A percentile compares a stretch with the other conserved stretches of the same genome.
Conservation (phyloP, 768 basidiomycete species). For the Phlebiopsis flavidoalba region DNA sequence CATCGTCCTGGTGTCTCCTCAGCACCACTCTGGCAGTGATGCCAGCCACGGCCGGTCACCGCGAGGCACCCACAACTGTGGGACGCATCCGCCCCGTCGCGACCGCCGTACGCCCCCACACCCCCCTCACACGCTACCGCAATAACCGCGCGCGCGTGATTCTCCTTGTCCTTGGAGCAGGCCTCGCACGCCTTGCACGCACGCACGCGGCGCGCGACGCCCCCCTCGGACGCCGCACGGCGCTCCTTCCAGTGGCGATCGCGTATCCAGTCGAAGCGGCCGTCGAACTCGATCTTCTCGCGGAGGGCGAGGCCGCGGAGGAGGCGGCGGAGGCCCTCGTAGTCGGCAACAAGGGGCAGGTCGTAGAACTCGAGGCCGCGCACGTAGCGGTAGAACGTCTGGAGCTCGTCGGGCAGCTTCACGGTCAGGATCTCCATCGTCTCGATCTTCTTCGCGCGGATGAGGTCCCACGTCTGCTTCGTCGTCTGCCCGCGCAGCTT, state of each 20-base stretch:
- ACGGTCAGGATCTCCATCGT: slow-evolving; percentile 64
- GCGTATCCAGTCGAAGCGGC: slow-evolving; percentile 25
- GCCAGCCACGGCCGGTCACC: neutral
- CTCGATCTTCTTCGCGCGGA: slow-evolving; percentile 66
- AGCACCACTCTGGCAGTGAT: neutral
- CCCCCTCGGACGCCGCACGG: slow-evolving; percentile 1
- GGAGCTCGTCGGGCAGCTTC: slow-evolving; percentile 77
- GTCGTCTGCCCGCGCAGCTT: slow-evolving; percentile 62
- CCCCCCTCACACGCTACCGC: slow-evolving; percentile 2
- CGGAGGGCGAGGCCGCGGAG: slow-evolving; percentile 45
- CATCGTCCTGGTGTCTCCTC: neutral
- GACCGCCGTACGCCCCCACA: neutral
- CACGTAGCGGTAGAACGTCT: slow-evolving; percentile 72
- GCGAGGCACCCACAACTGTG: neutral
- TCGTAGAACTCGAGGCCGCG: slow-evolving; percentile 84
- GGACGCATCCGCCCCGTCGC: neutral
- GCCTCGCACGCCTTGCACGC: slow-evolving; percentile 21
- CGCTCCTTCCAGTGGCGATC: slow-evolving; percentile 14
- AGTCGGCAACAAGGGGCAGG: slow-evolving; percentile 82
- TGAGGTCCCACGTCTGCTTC: slow-evolving; percentile 70
- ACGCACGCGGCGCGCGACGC: slow-evolving; percentile 14
- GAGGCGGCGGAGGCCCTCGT: slow-evolving; percentile 71
- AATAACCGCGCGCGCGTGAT: neutral
- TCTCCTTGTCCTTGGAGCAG: slow-evolving; percentile 11
- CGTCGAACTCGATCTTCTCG: slow-evolving; percentile 23